Evolutionary conservation across 148 eudicot genomes (phyloP), one percentile per base, ranked within the genome.

Genomic region (Rhododendron mucronatum): DNA sequence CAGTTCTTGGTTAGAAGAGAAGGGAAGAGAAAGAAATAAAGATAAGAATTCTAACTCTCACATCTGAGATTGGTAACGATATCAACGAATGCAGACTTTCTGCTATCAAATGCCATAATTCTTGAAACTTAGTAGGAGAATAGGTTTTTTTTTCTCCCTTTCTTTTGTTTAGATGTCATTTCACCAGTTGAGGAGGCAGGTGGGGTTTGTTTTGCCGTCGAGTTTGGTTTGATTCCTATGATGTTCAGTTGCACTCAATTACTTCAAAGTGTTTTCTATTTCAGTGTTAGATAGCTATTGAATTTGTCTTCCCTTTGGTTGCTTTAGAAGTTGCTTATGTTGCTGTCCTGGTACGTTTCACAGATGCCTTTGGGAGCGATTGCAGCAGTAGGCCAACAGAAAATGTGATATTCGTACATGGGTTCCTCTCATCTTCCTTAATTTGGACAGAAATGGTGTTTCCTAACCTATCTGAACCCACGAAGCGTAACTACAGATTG

Each of bases 321-420:
- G 48, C 23, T 10, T 30, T 23, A 39, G 41, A 33, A 84, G 30
- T 84, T 57, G 39, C 71, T 57, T 21, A 74, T 13, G 14, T 41
- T 16, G 55, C 55, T 21, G 20, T 11, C 26, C 45, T 63, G 26
- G 14, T 85, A 28, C 45, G 87, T 35, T 45, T 83, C 50, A 61
- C 92, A 92, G 92, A 73, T 11, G 65, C 39, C 55, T 41, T 20
- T 83, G 87, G 86, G 67, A 45, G 53, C 45, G 78, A 87, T 85
- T 63, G 74, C 28, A 71, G 59, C 30, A 88, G 21, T 35, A 88
- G 67, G 78, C 37, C 84, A 37, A 78, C 39, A 0, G 95, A 93
- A 76, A 93, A 94, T 90, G 94, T 95, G 86, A 84, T 95, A 88
- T 95, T 95, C 82, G 80, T 95, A 69, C 98, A 95, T 76, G 98